Percentiles rank a stretch among this genome's conserved stretches.
These are phyloP conservation scores for Metarhizium humberi DNA, from an alignment of 2,329 filamentous ascomycete genomes.

Conservation along the genomic window DNA sequence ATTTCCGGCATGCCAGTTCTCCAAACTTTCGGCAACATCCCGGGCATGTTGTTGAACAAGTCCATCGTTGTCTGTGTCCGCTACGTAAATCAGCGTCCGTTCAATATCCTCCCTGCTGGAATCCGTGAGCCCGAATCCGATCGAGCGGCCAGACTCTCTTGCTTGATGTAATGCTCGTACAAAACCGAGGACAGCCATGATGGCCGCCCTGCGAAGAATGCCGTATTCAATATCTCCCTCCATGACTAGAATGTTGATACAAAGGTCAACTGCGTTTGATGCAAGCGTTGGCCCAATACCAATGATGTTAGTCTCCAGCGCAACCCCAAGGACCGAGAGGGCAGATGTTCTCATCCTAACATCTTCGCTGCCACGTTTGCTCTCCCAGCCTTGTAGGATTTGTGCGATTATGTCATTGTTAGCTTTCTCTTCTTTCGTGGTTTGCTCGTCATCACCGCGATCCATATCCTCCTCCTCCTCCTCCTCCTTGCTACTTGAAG, in stretches of 20 bases:
- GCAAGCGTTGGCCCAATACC: slow-evolving; percentile 44
- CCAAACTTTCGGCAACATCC: slow-evolving; percentile 58
- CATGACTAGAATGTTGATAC: slow-evolving; percentile 51
- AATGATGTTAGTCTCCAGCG: slow-evolving; percentile 50
- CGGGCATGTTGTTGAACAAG: slow-evolving; percentile 58
- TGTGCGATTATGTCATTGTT: slow-evolving; percentile 42
- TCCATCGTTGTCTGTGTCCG: slow-evolving; percentile 56
- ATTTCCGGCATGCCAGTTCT: slow-evolving; percentile 48
- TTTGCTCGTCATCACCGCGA: slow-evolving; percentile 36
- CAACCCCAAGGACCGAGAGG: slow-evolving; percentile 52
- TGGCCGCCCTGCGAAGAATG: slow-evolving; percentile 58
- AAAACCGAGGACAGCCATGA: slow-evolving; percentile 53
- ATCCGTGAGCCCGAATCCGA: slow-evolving; percentile 45
- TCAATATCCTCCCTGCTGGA: slow-evolving; percentile 52
- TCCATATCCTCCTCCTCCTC: slow-evolving; percentile 37
- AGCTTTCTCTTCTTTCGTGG: slow-evolving; percentile 31
- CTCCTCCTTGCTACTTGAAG: slow-evolving; percentile 33
- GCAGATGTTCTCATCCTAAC: slow-evolving; percentile 61
- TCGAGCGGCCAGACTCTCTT: slow-evolving; percentile 31
- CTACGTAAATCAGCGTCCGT: slow-evolving; percentile 54
- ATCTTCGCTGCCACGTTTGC: slow-evolving; percentile 57
- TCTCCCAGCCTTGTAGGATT: slow-evolving; percentile 60
- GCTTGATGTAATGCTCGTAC: slow-evolving; percentile 49
- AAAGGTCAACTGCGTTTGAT: slow-evolving; percentile 51
- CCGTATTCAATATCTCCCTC: slow-evolving; percentile 51